Evolutionary conservation across 2,329 filamentous ascomycete genomes (phyloP), one percentile per base, ranked within the genome.

Genomic region (Madurella mycetomatis): DNA sequence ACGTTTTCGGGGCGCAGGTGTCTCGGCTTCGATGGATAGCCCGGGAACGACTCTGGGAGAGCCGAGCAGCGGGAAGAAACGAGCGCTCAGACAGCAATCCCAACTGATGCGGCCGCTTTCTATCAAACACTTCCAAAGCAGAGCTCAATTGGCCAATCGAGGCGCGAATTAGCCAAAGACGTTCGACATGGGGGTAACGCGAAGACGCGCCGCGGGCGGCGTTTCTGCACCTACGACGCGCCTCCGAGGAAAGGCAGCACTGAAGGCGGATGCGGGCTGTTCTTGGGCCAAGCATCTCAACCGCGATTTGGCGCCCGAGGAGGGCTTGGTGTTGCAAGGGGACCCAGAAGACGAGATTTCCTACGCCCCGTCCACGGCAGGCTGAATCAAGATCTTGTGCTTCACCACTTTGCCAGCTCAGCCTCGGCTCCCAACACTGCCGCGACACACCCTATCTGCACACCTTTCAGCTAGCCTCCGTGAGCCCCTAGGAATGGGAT

Each of bases 131-230:
- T 17, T 44, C 41, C 41, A 45, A 25, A 19, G 25, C 50, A 53
- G 41, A 15, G 31, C 41, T 41, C 51, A 49, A 59, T 60, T 57
- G 54, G 44, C 54, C 58, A 58, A 57, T 55, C 2, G 56, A 59
- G 13, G 48, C 37, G 25, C 50, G 43, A 54, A 42, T 40, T 30
- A 39, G 18, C 19, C 40, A 50, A 40, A 43, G 41, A 54, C 44
- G n/a, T 47, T 19, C 42, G 47, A 45, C 54, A 55, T 48, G 54
- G 58, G 54, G 58, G 37, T 54, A 41, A 60, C 58, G 59, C 53
- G 57, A 59, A 44, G 49, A 60, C 60, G 60, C 58, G 60, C 40
- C 58, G 51, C 53, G 54, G 42, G 53, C 49, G 42, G 49, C 53
- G 51, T 55, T 52, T 60, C 49, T 50, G 34, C 49, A 19, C 30